These are phyloP conservation scores for Blastomyces parvus DNA, from an alignment of 2,329 filamentous ascomycete genomes.

Conservation along the genomic window DNA sequence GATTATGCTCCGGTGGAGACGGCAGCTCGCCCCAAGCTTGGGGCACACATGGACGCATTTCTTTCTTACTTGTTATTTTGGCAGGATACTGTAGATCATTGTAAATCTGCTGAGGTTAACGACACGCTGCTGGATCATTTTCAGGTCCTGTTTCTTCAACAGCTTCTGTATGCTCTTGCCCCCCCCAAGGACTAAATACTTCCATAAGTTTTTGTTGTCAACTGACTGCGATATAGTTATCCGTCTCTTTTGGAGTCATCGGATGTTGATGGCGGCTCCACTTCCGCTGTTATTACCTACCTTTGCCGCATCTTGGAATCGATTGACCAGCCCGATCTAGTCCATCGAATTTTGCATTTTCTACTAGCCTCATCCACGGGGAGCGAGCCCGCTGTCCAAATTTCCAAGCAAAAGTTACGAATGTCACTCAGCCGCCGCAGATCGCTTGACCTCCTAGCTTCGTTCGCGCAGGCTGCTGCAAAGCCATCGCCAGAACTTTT, in stretches of 20 bases:
- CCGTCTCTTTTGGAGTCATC: constrained; percentile 93
- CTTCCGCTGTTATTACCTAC: constrained; percentile 90
- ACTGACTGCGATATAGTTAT: constrained; percentile 50
- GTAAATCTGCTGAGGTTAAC: constrained; percentile 81
- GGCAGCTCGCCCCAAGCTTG: constrained; percentile 70
- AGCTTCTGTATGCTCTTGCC: constrained; percentile 60
- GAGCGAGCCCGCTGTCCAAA: constrained; percentile 33
- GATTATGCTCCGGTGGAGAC: constrained; percentile 69
- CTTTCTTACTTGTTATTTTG: constrained; percentile 92
- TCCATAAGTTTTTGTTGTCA: neutral
- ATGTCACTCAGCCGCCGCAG: constrained; percentile 61
- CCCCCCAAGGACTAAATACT: neutral
- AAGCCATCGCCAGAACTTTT: constrained; percentile 76
- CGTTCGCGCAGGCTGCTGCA: constrained; percentile 66
- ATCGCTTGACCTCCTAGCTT: constrained; percentile 76
- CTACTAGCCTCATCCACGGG: constrained; percentile 63
- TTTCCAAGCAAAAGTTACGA: constrained; percentile 50
- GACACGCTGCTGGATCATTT: constrained; percentile 93
- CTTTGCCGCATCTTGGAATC: constrained; percentile 82
- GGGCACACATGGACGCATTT: constrained; percentile 83
- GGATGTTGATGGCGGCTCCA: constrained; percentile 92
- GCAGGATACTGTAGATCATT: constrained; percentile 97
- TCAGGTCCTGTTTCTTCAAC: constrained; percentile 89
- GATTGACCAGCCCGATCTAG: constrained; percentile 85
- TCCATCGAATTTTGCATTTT: constrained; percentile 88